Percentiles rank a stretch among this genome's conserved stretches.
Evolutionary conservation across 768 basidiomycete species (phyloP).

Genomic region (Rickenella mellea): DNA sequence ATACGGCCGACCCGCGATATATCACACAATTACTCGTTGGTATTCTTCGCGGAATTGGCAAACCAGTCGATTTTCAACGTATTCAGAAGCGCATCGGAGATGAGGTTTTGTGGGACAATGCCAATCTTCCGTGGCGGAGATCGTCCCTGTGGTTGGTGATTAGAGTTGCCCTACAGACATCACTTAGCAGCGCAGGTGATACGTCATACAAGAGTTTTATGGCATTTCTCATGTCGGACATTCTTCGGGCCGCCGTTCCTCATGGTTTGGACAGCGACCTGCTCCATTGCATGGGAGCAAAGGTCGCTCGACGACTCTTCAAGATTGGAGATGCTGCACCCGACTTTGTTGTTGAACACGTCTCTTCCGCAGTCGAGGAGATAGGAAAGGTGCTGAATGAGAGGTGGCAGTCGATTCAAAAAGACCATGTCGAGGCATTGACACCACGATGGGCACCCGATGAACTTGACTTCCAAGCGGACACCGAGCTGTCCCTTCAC

Average conservation of each 20-base stretch:
- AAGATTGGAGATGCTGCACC: too few species aligned
- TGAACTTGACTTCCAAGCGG: slow-evolving; percentile 17
- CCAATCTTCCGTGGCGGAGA: slow-evolving; percentile 36
- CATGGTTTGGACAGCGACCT: slow-evolving; percentile 17
- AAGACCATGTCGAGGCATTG: slow-evolving; percentile 13
- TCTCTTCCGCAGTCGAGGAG: slow-evolving; percentile 10
- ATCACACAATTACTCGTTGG: slow-evolving; percentile 39
- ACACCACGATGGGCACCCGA: slow-evolving; percentile 16
- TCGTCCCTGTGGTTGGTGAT: slow-evolving; percentile 41
- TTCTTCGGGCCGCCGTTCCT: slow-evolving; percentile 20
- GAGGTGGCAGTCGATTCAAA: slow-evolving; percentile 25
- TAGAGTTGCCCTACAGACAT: slow-evolving; percentile 31
- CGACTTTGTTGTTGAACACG: too few species aligned
- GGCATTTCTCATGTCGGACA: slow-evolving; percentile 25
- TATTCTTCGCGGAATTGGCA: slow-evolving; percentile 31
- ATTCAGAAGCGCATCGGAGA: slow-evolving; percentile 37
- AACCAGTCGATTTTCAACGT: slow-evolving; percentile 17
- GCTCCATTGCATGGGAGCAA: slow-evolving; percentile 19
- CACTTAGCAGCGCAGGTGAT: slow-evolving; percentile 10
- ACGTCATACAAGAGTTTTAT: slow-evolving; percentile 39
- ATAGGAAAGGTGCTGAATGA: slow-evolving; percentile 21
- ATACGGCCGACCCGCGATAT: slow-evolving; percentile 34
- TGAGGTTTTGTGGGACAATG: slow-evolving; percentile 32
- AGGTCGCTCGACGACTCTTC: slow-evolving; percentile 17
- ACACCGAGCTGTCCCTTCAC: slow-evolving; percentile 24